These are phyloP conservation scores for Ganoderma resinaceum DNA, from an alignment of 1,284 basidiomycete species.

Conservation along the genomic window DNA sequence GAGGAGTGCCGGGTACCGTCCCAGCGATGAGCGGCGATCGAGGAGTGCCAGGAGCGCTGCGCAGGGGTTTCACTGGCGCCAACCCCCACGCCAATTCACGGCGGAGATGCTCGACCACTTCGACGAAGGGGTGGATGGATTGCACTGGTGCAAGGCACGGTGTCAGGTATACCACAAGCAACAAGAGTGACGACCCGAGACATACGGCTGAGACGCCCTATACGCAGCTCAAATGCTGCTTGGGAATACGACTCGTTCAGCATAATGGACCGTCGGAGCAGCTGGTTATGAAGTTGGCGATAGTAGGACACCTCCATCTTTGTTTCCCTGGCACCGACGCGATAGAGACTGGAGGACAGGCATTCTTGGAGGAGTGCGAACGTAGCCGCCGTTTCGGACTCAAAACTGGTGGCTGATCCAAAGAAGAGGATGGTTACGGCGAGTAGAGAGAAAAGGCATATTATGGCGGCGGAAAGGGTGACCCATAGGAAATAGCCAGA, in stretches of 20 bases:
- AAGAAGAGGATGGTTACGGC: constrained; percentile 48
- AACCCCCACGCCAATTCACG: constrained; percentile 57
- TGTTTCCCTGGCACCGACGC: constrained; percentile 31
- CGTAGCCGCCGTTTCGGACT: constrained; percentile 46
- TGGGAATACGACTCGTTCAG: constrained; percentile 53
- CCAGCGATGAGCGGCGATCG: constrained; percentile 7
- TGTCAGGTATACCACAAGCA: not conserved
- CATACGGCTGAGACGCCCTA: constrained; percentile 54
- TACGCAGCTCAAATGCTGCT: constrained; percentile 54
- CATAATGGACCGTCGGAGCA: constrained; percentile 48
- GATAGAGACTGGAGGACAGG: constrained; percentile 44
- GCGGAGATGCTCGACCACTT: constrained; percentile 51
- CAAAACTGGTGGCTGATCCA: constrained; percentile 53
- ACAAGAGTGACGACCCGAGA: not conserved
- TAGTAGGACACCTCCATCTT: constrained; percentile 32
- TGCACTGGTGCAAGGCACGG: constrained; percentile 42
- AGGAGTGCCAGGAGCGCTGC: constrained; percentile 17
- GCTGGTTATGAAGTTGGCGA: constrained; percentile 37
- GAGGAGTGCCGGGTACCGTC: constrained; percentile 16
- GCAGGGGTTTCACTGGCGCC: constrained; percentile 36
- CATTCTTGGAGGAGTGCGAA: constrained; percentile 46
- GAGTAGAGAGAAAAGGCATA: constrained; percentile 50
- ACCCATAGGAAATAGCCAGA: constrained; percentile 52
- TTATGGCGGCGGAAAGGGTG: constrained; percentile 46
- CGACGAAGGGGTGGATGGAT: constrained; percentile 52